Percentiles rank a stretch among this genome's conserved stretches.
phyloP scores from a whole-genome alignment of 2,329 filamentous ascomycete species.

The Botrytis paeoniae region DNA sequence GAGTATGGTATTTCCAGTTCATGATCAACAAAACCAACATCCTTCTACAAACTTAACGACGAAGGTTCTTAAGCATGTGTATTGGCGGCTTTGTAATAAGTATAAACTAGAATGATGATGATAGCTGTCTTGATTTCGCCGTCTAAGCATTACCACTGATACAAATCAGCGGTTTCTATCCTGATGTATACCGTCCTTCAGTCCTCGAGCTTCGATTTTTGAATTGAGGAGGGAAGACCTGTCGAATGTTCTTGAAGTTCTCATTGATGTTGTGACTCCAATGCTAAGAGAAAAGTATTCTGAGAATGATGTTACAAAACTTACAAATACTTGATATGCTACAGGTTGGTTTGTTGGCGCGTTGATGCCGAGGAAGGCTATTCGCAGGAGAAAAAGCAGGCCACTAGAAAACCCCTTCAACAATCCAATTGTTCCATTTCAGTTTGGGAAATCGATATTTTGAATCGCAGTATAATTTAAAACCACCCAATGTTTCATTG shows the following conservation, averaged over 20 bases:
- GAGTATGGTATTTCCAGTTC: neutral
- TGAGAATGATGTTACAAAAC: neutral
- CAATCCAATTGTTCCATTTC: too few relatives aligned
- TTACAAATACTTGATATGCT: fast-evolving
- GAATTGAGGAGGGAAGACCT: neutral
- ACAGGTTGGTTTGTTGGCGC: neutral
- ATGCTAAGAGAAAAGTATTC: too few relatives aligned
- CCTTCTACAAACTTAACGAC: neutral
- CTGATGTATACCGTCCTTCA: too few relatives aligned
- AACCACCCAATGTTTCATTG: too few relatives aligned
- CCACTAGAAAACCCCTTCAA: too few relatives aligned
- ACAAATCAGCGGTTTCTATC: neutral
- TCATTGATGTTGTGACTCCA: neutral
- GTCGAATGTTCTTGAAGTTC: neutral
- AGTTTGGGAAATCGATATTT: too few relatives aligned
- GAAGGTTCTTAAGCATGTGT: neutral
- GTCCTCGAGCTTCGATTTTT: neutral
- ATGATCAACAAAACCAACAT: neutral
- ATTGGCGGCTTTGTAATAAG: neutral
- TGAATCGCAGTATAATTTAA: fast-evolving
- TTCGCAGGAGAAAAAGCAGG: too few relatives aligned
- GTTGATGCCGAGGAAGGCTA: neutral
- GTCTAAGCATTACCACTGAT: too few relatives aligned
- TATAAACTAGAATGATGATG: neutral
- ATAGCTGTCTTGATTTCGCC: neutral